Evolutionary conservation across 2,329 filamentous ascomycete genomes (phyloP), one percentile per base, ranked within the genome.

Genomic region (Orbilia javanica): DNA sequence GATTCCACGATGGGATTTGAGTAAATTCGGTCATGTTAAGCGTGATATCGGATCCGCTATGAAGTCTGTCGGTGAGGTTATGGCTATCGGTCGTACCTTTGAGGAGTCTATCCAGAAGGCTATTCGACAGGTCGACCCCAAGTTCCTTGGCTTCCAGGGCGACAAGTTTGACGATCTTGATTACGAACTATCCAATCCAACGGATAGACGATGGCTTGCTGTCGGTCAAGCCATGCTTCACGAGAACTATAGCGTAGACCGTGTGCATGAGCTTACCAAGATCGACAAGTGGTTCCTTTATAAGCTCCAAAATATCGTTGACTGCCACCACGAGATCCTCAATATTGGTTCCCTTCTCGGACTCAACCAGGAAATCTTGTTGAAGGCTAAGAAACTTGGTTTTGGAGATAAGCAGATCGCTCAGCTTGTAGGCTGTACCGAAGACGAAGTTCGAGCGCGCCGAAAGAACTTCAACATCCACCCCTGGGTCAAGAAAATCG

Each of bases 231-330:
- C 96, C 80, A 96, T 99, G 93, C 90, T 97, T 81, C 94, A 98
- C 87, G 94, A 97, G 86, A 92, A 92, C 85, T 99, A 99, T 87
- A 90, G 93, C 1, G 94, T 97, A 55, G 95, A 99, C 80, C 90
- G 89, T 84, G 88, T 99, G 15, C 94, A 98, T 84, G 93, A 97
- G 5, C 87, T 99, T 81, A 97, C 92, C 86, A 97, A 97, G 88
- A 99, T 99, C 82, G 96, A 98, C 87, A 97, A 97, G 86, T 98
- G 96, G 96, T 99, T 99, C 88, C 86, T 99, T 82, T 90, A 97
- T 90, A 98, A 99, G 89, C 90, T 99, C 64, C 91, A 97, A 86
- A 98, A 98, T 87, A 93, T 99, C 82, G 96, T 97, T 65, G 90
- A 98, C 85, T 94, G 92, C 86, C 93, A 92, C 77, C 90, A 90